Evolutionary conservation across 257 asterid genomes (phyloP).

Genomic region (Fraxinus americana): DNA sequence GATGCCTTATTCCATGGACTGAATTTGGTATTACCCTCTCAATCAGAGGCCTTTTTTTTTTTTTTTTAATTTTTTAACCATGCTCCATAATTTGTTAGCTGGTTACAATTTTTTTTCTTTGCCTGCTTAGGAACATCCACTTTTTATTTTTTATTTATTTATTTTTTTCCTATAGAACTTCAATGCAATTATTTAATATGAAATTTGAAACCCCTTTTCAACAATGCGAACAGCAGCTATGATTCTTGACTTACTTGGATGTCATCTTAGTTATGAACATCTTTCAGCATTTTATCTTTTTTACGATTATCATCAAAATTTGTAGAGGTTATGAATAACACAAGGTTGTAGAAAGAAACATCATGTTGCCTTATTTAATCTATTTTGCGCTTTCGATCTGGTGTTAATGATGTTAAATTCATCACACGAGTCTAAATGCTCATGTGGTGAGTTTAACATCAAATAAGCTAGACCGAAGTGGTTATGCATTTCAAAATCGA

Average conservation of each 20-base stretch:
- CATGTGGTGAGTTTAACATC: no score
- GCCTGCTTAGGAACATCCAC: background rate
- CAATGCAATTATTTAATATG: background rate
- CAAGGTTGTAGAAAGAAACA: background rate
- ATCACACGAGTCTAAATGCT: background rate
- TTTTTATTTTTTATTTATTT: background rate
- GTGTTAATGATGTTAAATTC: background rate
- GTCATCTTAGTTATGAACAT: background rate
- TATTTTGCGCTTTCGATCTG: background rate
- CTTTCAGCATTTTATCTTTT: background rate
- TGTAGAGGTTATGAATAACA: background rate
- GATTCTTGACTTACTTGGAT: background rate
- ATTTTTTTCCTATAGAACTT: background rate
- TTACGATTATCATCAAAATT: background rate
- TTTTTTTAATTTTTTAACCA: background rate
- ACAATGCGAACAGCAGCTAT: background rate
- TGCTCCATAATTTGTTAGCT: background rate
- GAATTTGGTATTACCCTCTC: constrained; percentile 43
- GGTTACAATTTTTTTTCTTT: background rate
- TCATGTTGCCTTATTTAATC: background rate
- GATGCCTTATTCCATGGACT: constrained; percentile 64
- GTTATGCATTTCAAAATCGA: no score
- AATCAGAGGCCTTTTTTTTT: background rate
- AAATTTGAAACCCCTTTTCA: background rate
- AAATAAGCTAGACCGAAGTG: no score